Evolutionary conservation across 352 stramenopile genomes (phyloP).

Genomic region (Globisporangium recalcitrans): DNA sequence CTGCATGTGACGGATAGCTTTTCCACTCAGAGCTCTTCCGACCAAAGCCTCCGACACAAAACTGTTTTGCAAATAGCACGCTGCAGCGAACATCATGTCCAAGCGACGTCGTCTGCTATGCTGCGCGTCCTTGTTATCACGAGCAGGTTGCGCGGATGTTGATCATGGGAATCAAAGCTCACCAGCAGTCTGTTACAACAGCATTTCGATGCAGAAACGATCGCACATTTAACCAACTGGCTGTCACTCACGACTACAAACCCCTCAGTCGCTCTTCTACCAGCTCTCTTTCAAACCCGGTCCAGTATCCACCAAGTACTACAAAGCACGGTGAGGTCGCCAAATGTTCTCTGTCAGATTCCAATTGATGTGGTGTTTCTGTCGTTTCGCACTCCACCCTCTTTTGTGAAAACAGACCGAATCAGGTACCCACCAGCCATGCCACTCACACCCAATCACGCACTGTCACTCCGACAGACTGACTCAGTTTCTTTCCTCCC

Average conservation of each 20-base stretch:
- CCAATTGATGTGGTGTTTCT: neutral
- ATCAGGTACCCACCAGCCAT: neutral
- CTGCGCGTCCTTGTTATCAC: no score
- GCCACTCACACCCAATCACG: neutral
- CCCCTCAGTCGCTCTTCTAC: neutral
- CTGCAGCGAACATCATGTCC: no score
- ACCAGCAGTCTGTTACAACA: no score
- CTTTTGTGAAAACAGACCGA: neutral
- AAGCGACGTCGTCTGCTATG: no score
- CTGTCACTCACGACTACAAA: neutral
- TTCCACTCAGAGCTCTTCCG: no score
- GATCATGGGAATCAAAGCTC: no score
- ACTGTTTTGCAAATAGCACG: no score
- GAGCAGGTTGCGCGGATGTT: no score
- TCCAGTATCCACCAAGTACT: neutral
- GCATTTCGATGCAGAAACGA: constrained; percentile 1
- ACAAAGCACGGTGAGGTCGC: neutral
- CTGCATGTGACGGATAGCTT: no score
- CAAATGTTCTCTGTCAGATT: neutral
- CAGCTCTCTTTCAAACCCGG: neutral
- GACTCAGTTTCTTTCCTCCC: constrained; percentile 2
- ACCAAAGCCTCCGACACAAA: no score
- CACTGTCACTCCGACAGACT: neutral
- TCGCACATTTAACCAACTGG: constrained; percentile 1
- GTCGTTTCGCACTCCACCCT: neutral